These are phyloP conservation scores for Sanguinoderma infundibulare DNA, from an alignment of 1,284 basidiomycete species.

Conservation along the genomic window DNA sequence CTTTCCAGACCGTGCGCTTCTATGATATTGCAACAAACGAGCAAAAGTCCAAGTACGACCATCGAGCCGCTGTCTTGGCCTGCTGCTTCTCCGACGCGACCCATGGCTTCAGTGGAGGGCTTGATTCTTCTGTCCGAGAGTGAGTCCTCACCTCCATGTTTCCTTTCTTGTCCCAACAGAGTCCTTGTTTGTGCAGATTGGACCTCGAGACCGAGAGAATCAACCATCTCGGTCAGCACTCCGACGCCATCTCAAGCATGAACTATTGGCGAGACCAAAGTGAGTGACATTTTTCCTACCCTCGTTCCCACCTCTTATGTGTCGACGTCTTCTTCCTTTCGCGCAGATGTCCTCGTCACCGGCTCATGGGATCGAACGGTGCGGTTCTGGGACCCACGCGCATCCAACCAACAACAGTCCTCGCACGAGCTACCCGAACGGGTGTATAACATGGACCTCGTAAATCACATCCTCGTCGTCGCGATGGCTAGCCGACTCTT, in stretches of 20 bases:
- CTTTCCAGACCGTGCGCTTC: slow-evolving; percentile 67
- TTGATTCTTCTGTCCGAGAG: slow-evolving; percentile 78
- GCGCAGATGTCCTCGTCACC: slow-evolving; percentile 72
- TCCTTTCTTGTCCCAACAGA: background rate
- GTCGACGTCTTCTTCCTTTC: slow-evolving; percentile 7
- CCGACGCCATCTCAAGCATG: slow-evolving; percentile 67
- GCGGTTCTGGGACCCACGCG: slow-evolving; percentile 86
- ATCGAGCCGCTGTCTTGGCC: slow-evolving; percentile 74
- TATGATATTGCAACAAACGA: slow-evolving; percentile 71
- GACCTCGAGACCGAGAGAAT: slow-evolving; percentile 68
- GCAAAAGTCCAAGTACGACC: slow-evolving; percentile 76
- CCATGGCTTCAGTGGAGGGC: slow-evolving; percentile 73
- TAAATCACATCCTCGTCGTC: slow-evolving; percentile 79
- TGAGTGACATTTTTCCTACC: slow-evolving; percentile 39
- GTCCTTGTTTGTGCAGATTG: slow-evolving; percentile 48
- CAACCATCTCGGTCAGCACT: slow-evolving; percentile 68
- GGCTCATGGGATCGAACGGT: slow-evolving; percentile 92
- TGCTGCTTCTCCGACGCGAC: slow-evolving; percentile 68
- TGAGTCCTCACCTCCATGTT: slow-evolving; percentile 37
- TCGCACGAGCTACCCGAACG: slow-evolving; percentile 79
- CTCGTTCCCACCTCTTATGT: background rate
- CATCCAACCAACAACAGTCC: slow-evolving; percentile 59
- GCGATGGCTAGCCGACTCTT: slow-evolving; percentile 91
- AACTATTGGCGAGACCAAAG: slow-evolving; percentile 58
- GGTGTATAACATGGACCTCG: slow-evolving; percentile 81